Evolutionary conservation across 2,329 filamentous ascomycete species (phyloP).

Genomic region (Amylocarpus encephaloides): DNA sequence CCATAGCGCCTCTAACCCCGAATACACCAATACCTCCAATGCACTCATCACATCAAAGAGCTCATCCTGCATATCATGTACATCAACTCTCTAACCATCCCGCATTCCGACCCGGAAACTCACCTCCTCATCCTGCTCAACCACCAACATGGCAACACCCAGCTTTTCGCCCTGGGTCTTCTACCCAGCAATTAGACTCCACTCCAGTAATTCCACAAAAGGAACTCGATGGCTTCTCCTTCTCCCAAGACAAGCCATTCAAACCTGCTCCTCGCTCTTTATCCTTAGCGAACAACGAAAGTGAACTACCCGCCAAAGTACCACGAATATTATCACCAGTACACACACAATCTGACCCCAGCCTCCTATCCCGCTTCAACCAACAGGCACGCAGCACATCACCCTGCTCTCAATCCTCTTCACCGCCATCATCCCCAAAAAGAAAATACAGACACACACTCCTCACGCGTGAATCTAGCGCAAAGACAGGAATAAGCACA

Average conservation of each 20-base stretch:
- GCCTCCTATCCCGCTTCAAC: slow-evolving; percentile 3
- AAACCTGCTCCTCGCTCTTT: not conserved
- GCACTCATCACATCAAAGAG: slow-evolving; percentile 9
- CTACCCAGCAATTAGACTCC: slow-evolving; percentile 4
- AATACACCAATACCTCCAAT: slow-evolving; percentile 12
- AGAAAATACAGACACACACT: not conserved
- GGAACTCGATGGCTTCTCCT: slow-evolving; percentile 6
- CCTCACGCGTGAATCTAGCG: not conserved
- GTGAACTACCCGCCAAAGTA: not conserved
- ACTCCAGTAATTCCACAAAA: slow-evolving; percentile 7
- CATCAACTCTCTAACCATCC: slow-evolving; percentile 17
- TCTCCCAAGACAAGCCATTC: not conserved
- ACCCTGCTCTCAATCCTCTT: slow-evolving; percentile 1
- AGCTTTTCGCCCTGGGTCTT: slow-evolving; percentile 2
- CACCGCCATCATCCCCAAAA: not conserved
- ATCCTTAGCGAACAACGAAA: not conserved
- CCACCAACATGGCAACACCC: slow-evolving; percentile 5
- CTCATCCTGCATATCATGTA: slow-evolving; percentile 19
- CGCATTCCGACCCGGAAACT: slow-evolving; percentile 11
- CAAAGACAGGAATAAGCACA: slow-evolving; percentile 9
- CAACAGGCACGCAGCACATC: not conserved
- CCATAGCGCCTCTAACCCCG: slow-evolving; percentile 2
- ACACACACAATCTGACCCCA: not conserved
- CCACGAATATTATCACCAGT: not conserved
- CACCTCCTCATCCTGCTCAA: slow-evolving; percentile 3